phyloP scores from a whole-genome alignment of 2,329 filamentous ascomycete species.

The Triangularia verruculosa region DNA sequence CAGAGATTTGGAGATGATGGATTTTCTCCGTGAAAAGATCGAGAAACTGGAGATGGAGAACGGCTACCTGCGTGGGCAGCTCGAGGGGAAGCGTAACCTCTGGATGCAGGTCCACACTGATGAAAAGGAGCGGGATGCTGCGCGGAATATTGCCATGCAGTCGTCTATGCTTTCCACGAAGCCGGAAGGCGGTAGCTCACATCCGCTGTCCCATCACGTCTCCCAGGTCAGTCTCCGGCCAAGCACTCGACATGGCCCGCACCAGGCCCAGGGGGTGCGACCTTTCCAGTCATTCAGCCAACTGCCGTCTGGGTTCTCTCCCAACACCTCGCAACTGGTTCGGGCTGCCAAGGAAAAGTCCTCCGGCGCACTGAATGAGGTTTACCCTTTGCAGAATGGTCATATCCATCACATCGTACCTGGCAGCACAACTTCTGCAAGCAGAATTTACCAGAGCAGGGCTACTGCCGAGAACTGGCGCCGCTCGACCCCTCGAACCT shows the following conservation, averaged over 20 bases:
- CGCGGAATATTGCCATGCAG: neutral
- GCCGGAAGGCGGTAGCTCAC: neutral
- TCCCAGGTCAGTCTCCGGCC: neutral
- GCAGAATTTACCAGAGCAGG: neutral
- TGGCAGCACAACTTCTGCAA: neutral
- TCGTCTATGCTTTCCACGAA: neutral
- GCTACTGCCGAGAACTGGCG: neutral
- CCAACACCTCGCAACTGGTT: neutral
- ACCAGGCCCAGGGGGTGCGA: neutral
- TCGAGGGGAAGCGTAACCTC: slow-evolving; percentile 22
- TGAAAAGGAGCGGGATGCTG: neutral
- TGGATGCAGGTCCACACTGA: slow-evolving; percentile 23
- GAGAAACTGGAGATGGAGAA: neutral
- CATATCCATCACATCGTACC: too few species aligned
- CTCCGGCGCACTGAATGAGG: neutral
- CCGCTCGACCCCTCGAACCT: neutral
- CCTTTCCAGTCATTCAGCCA: neutral
- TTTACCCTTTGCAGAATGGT: neutral
- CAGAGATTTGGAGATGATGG: neutral
- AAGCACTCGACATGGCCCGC: neutral
- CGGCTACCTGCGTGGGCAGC: slow-evolving; percentile 22
- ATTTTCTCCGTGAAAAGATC: neutral
- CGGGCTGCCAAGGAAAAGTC: neutral
- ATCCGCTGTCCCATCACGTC: neutral
- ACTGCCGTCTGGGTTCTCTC: neutral